Base-by-base conservation (phyloP, 331 rosid species). In the Dryas integrifolia region DNA sequence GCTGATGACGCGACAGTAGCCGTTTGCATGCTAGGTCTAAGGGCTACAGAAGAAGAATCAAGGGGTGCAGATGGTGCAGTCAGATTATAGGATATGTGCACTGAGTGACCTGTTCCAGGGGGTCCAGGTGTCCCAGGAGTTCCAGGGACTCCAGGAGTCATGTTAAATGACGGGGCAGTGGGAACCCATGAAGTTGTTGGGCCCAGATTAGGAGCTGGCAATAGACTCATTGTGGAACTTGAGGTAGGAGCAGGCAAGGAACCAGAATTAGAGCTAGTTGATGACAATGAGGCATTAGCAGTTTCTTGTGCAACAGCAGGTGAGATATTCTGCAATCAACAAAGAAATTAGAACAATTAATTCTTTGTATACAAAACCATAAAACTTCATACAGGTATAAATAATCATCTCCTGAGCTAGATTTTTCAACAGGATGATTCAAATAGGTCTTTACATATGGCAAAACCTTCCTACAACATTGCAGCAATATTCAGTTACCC, bases 81-180 rank as follows among this genome's bases (percentile, higher is more conserved):
- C 45, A 69, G 73, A 77, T 81, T 85, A 48, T 87, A 72, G 53
- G 90, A 76, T 7, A 82, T 45, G 60, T 72, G 83, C 1, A 60
- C 41, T 67, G 87, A 67, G 40, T 87, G 73, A 39, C 82, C 63
- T 77, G 84, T 85, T 83, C 98, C 96, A 39, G 92, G 92, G 61
- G 92, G 89, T 3, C 82, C 94, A 58, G 89, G 90, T 9, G 79
- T 79, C 78, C 88, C 86, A 7, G 88, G 91, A 70, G 89, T 58
- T 68, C 84, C 86, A 35, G 87, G 83, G 77, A 77, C 67, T 76
- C 87, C 79, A 26, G 76, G 79, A 72, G 76, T 87, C 72, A 61
- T 44, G 26, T 82, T 79, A 67, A 88, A 85, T 66, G 88, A 46
- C 58, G 69, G 86, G 67, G 80, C 74, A 46, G 87, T 65, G 44